Evolutionary conservation across 2,329 filamentous ascomycete species (phyloP).

Genomic region (Aspergillus cejpii): DNA sequence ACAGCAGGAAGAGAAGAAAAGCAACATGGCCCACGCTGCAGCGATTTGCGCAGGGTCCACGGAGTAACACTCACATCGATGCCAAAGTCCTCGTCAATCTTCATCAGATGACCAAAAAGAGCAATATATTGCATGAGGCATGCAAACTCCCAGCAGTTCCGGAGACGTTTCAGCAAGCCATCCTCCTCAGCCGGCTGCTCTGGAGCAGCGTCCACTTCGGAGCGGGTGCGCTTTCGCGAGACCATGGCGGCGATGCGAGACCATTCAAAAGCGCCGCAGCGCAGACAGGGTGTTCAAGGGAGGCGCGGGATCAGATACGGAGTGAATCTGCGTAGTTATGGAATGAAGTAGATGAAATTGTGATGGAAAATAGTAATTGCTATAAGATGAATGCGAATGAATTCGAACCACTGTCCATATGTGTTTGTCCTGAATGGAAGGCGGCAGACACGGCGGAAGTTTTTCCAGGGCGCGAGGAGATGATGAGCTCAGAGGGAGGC

Average conservation of each 20-base stretch:
- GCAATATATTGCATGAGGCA: constrained; percentile 90
- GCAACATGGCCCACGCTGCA: neutral
- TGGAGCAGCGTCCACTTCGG: constrained; percentile 50
- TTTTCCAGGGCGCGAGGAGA: constrained; percentile 23
- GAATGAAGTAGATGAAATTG: neutral
- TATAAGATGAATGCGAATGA: neutral
- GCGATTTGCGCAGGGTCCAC: neutral
- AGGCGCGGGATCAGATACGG: neutral
- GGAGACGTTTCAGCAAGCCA: constrained; percentile 58
- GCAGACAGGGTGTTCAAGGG: constrained; percentile 10
- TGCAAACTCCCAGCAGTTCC: constrained; percentile 94
- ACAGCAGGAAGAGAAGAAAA: neutral
- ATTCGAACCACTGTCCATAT: constrained; percentile 1
- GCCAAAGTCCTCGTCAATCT: constrained; percentile 80
- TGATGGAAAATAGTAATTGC: neutral
- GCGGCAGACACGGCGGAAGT: constrained; percentile 14
- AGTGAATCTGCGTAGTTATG: neutral
- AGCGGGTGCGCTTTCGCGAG: constrained; percentile 51
- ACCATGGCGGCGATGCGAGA: constrained; percentile 41
- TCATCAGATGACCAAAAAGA: constrained; percentile 81
- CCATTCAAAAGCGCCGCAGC: constrained; percentile 25
- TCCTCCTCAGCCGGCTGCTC: constrained; percentile 34
- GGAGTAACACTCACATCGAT: constrained; percentile 63
- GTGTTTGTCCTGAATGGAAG: constrained; percentile 1
- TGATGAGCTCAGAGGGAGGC: constrained; percentile 28